These are phyloP conservation scores for Mitragyna speciosa DNA, from an alignment of 257 asterid species.

Conservation along the genomic window DNA sequence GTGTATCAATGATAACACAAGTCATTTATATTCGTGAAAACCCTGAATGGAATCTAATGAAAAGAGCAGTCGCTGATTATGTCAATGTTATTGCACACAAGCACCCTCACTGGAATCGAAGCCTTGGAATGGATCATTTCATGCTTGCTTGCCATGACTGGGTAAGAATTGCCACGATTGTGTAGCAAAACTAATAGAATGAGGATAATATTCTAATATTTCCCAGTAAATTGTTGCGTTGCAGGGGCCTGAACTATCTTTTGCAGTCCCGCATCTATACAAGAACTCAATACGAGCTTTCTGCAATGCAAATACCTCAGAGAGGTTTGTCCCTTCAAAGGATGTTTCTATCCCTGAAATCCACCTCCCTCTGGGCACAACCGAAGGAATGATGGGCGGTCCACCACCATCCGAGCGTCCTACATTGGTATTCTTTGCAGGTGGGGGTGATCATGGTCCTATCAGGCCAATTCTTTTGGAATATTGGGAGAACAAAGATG, in stretches of 20 bases:
- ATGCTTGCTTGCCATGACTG: conserved; percentile 88
- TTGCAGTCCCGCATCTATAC: conserved; percentile 55
- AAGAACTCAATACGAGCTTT: conserved; percentile 72
- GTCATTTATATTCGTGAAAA: conserved; percentile 38
- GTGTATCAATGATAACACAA: conserved; percentile 55
- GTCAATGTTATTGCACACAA: conserved; percentile 33
- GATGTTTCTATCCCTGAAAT: conserved; percentile 86
- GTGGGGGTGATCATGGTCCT: conserved; percentile 75
- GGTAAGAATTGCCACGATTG: conserved; percentile 34
- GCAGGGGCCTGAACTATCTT: conserved; percentile 80
- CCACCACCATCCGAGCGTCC: conserved; percentile 70
- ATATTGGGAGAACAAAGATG: conserved; percentile 80
- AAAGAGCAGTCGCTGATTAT: conserved; percentile 30
- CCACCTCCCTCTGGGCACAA: conserved; percentile 61
- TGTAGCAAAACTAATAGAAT: no score
- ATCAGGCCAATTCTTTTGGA: conserved; percentile 69
- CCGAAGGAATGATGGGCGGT: conserved; percentile 65
- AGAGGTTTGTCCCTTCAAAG: conserved; percentile 62
- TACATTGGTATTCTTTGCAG: conserved; percentile 68
- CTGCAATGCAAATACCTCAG: conserved; percentile 82
- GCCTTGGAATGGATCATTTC: conserved; percentile 78
- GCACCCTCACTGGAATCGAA: conserved; percentile 76
- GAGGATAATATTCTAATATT: background rate
- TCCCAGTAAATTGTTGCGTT: background rate
- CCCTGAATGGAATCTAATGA: conserved; percentile 54